A percentile compares a stretch with the other conserved stretches of the same genome.
Conservation (phyloP, 1,284 basidiomycete species). For the Mycena citricolor region DNA sequence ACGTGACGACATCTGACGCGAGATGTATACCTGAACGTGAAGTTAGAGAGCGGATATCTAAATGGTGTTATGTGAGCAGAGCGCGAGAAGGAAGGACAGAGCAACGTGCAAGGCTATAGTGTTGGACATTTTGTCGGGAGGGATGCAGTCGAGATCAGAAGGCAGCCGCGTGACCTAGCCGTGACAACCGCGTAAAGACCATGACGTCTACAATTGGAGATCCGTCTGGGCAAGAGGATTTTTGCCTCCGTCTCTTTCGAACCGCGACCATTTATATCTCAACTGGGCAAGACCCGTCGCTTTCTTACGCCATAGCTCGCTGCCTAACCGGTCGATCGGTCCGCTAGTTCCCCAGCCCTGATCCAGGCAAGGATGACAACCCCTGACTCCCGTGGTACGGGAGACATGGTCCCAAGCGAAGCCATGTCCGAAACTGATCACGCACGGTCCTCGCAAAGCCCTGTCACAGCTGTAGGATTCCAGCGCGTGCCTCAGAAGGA, state of each 20-base stretch:
- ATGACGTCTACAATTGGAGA: no score
- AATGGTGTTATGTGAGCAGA: conserved; percentile 8
- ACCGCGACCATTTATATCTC: no score
- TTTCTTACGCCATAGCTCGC: no score
- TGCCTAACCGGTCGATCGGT: no score
- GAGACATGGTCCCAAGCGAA: no score
- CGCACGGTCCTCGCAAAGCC: conserved; percentile 13
- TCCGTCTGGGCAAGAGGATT: no score
- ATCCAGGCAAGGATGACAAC: no score
- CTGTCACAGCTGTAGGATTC: neutral
- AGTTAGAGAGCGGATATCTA: conserved; percentile 69
- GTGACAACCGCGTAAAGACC: no score
- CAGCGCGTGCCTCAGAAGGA: conserved; percentile 28
- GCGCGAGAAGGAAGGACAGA: neutral
- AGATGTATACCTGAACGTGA: conserved; percentile 57
- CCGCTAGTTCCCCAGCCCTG: no score
- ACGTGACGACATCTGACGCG: no score
- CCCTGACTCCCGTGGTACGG: conserved; percentile 10
- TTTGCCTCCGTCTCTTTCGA: no score
- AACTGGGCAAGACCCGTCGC: no score
- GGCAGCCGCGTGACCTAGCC: neutral
- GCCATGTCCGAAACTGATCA: conserved; percentile 6
- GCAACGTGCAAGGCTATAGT: conserved; percentile 20
- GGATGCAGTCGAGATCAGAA: neutral
- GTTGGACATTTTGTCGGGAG: conserved; percentile 27